Base-by-base conservation (phyloP, 2,329 filamentous ascomycete species). In the Cladosporium sp. region DNA sequence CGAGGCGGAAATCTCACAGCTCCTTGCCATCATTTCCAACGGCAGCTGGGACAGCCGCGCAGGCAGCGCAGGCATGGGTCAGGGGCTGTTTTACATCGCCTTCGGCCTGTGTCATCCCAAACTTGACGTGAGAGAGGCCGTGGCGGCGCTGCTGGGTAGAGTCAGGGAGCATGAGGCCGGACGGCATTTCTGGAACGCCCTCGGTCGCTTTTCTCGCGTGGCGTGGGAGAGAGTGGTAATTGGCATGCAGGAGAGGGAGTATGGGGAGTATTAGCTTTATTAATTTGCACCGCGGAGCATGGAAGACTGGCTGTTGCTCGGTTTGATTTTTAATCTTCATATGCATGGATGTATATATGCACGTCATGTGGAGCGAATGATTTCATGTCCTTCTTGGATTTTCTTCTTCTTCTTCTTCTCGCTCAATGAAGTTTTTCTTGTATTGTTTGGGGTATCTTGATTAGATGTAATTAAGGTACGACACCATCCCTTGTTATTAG, bases 81-180 rank as follows among this genome's bases (percentile, higher is more conserved):
- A 87, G 86, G 0, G 93, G 89, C 77, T 97, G 3, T 97, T 97
- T 67, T 95, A 96, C 61, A 72, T 98, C 20, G 88, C 86, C 4
- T 78, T 97, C 45, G 93, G 93, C 0, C 75, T 98, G 5, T 96
- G 97, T 67, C 93, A 98, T 72, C 89, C 90, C 49, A 83, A 91
- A 56, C 76, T 78, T 30, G 85, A 89, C 45, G 91, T 96, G 9
- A 79, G 93, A 30, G 71, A 85, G 59, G 83, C 82, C 49, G 87
- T 88, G 2, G 85, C 88, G 1, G 87, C 87, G 53, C 72, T 98
- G 30, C 69, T 98, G 18, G 89, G 92, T 58, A 79, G 90, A 18
- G 83, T 98, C 49, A 80, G 83, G 57, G 83, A 85, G 51, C 92
- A 98, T 69, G 86, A 94, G 63, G 93, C 90, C 8, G 93, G 93